phyloP scores from a whole-genome alignment of 1,284 basidiomycete genomes.

The Somion occarium region DNA sequence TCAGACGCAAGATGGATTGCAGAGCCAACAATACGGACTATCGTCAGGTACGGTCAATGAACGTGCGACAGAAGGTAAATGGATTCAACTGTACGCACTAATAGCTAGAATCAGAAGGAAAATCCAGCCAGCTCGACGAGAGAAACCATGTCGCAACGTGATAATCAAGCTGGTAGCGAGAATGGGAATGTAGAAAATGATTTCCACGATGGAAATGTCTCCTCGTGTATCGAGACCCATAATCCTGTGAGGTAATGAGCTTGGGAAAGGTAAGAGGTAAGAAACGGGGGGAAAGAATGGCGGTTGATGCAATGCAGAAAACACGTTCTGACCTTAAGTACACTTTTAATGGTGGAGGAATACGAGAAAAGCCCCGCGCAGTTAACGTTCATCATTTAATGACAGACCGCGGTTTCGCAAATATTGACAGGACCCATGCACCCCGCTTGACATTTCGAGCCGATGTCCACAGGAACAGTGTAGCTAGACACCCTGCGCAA shows the following conservation, averaged over 20 bases:
- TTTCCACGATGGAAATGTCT: slow-evolving; percentile 14
- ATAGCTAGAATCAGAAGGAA: slow-evolving; percentile 39
- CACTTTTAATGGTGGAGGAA: no score
- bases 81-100: slow-evolving; percentile 8
- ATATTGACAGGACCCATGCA: no score
- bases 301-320: no score
- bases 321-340: no score
- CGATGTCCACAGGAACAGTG: no score
- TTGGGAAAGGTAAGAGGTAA: no score
- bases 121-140: slow-evolving; percentile 56
- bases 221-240: slow-evolving; percentile 12
- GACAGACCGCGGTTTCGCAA: no score
- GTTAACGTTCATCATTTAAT: no score
- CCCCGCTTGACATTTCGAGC: no score
- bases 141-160: slow-evolving; percentile 46
- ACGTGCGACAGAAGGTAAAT: neutral
- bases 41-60: slow-evolving; percentile 6
- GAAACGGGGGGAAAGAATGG: no score
- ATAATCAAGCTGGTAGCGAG: slow-evolving; percentile 38
- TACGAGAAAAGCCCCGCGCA: no score
- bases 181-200: slow-evolving; percentile 46
- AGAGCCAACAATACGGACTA: slow-evolving; percentile 56
- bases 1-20: slow-evolving; percentile 51
- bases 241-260: neutral
- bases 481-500: no score